Evolutionary conservation across 768 basidiomycete genomes (phyloP).

Genomic region (Leucogyrophana mollusca): DNA sequence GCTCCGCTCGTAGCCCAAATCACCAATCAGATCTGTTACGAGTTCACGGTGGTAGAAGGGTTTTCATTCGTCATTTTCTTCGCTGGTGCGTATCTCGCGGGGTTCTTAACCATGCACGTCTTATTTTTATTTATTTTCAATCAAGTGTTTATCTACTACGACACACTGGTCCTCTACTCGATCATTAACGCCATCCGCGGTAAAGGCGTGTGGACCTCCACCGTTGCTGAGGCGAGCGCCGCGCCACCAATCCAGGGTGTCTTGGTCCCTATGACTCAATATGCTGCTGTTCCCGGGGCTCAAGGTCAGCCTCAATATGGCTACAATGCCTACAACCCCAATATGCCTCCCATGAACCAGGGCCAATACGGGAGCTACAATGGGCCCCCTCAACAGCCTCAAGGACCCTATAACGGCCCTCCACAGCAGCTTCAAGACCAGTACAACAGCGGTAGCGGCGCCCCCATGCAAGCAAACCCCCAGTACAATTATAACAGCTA

Average conservation of each 20-base stretch:
- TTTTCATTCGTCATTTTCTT: constrained; percentile 22
- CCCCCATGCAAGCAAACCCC: not conserved
- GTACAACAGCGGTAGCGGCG: no score
- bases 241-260: not conserved
- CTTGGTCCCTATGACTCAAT: constrained; percentile 11
- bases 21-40: constrained; percentile 14
- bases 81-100: constrained; percentile 15
- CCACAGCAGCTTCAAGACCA: no score
- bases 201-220: constrained; percentile 20
- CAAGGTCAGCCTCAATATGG: constrained; percentile 3
- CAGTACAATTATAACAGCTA: not conserved
- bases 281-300: constrained; percentile 1
- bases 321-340: constrained; percentile 4
- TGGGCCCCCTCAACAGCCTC: constrained; percentile 9
- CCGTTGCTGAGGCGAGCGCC: constrained; percentile 16
- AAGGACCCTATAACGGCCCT: no score
- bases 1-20: constrained; percentile 8
- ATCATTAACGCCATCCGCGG: constrained; percentile 21
- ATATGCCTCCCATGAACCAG: constrained; percentile 1
- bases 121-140: not conserved
- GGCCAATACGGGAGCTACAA: constrained; percentile 2
- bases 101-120: no score
- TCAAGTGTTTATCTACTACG: constrained; percentile 26
- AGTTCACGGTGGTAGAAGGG: constrained; percentile 18
- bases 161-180: constrained; percentile 18